phyloP scores from a whole-genome alignment of 23 red algal species.

The Gracilaria domingensis region DNA sequence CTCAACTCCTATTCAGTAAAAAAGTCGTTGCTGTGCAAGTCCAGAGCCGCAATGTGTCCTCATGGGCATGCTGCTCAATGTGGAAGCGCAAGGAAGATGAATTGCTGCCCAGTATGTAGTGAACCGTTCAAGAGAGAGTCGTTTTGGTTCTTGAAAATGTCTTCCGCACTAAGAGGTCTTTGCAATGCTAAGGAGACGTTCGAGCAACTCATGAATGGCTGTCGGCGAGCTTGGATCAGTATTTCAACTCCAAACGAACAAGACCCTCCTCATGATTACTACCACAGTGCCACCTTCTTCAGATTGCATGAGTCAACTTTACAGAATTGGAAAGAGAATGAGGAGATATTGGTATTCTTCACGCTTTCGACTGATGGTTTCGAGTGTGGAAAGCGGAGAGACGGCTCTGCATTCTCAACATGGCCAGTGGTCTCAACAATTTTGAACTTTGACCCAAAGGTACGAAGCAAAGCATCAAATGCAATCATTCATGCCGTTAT shows the following conservation, averaged over 20 bases:
- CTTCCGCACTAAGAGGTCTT: neutral
- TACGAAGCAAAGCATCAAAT: neutral
- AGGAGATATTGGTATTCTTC: neutral
- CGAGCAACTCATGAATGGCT: neutral
- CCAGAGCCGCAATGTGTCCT: too few relatives aligned
- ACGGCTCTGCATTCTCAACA: neutral
- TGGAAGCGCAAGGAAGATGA: too few relatives aligned
- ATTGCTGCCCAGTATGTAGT: too few relatives aligned
- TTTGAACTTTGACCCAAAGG: neutral
- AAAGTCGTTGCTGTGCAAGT: too few relatives aligned
- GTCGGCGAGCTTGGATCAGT: neutral
- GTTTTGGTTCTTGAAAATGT: neutral
- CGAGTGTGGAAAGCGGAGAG: neutral
- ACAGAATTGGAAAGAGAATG: neutral
- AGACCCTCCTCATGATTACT: neutral
- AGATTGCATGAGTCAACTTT: neutral
- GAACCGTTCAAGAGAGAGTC: too few relatives aligned
- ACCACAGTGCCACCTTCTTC: neutral
- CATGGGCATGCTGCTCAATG: too few relatives aligned
- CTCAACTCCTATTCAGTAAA: too few relatives aligned
- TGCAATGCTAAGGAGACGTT: neutral
- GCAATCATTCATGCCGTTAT: neutral
- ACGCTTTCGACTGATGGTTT: conserved; percentile 12
- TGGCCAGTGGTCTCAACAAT: neutral
- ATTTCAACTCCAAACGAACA: neutral